phyloP scores from a whole-genome alignment of 2,329 filamentous ascomycete genomes.

The Botrytis squamosa region DNA sequence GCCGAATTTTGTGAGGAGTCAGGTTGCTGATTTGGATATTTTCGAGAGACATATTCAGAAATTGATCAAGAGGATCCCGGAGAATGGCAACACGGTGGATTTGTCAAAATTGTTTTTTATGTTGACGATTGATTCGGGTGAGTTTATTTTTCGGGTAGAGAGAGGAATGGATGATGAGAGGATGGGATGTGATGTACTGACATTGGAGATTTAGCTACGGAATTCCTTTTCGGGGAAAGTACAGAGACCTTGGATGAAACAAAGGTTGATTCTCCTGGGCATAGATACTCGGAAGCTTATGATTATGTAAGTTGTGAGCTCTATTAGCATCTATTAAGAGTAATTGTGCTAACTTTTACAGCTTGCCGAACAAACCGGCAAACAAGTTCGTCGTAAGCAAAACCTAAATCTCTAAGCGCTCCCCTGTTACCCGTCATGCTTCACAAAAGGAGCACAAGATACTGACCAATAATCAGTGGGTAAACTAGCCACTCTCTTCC shows the following conservation, averaged over 20 bases:
- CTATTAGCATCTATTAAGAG: neutral
- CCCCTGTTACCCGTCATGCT: neutral
- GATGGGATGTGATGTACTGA: neutral
- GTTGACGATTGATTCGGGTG: slow-evolving; percentile 59
- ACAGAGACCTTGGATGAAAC: slow-evolving; percentile 44
- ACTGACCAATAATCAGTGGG: slow-evolving; percentile 26
- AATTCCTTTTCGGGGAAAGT: slow-evolving; percentile 64
- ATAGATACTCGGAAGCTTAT: slow-evolving; percentile 41
- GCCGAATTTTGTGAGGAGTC: slow-evolving; percentile 52
- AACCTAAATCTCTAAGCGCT: neutral
- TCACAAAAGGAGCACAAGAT: neutral
- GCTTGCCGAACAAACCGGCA: slow-evolving; percentile 32
- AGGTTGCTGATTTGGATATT: slow-evolving; percentile 50
- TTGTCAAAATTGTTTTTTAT: slow-evolving; percentile 63
- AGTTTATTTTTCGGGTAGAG: neutral
- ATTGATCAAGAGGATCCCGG: slow-evolving; percentile 58
- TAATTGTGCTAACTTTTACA: neutral
- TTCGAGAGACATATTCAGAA: slow-evolving; percentile 60
- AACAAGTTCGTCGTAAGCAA: slow-evolving; percentile 28
- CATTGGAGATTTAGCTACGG: slow-evolving; percentile 48
- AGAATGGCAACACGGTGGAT: slow-evolving; percentile 54
- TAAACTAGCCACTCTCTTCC: slow-evolving; percentile 30
- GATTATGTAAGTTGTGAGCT: slow-evolving; percentile 30
- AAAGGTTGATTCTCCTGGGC: slow-evolving; percentile 23
- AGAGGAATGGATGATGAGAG: neutral